Conservation (phyloP, 805 yeast genomes). For the Maudiozyma turicensis region DNA sequence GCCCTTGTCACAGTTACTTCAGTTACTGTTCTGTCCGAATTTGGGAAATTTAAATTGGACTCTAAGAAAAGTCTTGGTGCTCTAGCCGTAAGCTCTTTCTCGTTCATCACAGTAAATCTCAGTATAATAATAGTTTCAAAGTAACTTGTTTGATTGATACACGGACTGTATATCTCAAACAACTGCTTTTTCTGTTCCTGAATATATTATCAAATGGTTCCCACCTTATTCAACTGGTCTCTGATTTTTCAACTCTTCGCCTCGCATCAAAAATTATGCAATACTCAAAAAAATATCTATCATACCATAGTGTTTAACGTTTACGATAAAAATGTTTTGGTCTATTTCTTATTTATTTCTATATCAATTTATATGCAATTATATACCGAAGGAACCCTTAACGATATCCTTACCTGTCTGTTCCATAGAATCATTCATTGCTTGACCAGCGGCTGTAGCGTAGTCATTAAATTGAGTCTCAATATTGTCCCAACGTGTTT, state of each 20-base stretch:
- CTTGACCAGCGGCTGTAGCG: constrained; percentile 45
- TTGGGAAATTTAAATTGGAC: constrained; percentile 12
- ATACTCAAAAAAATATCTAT: no score
- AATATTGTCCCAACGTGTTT: constrained; percentile 41
- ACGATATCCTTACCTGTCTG: constrained; percentile 40
- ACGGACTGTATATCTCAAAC: no score
- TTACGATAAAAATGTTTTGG: no score
- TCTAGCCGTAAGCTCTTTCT: constrained; percentile 1
- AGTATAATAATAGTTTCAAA: background rate
- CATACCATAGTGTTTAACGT: no score
- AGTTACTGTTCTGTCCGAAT: constrained; percentile 7
- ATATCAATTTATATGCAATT: constrained; percentile 1
- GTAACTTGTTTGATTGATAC: no score
- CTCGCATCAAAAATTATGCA: no score
- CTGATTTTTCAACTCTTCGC: no score
- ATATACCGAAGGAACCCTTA: constrained; percentile 45
- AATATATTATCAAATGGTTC: no score
- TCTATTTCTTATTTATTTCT: background rate
- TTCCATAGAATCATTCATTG: constrained; percentile 43
- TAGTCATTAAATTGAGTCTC: constrained; percentile 50
- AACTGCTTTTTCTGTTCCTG: no score
- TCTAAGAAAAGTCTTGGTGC: constrained; percentile 9
- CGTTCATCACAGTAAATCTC: background rate
- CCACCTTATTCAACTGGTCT: no score
- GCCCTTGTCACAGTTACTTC: constrained; percentile 19